A percentile compares a stretch with the other conserved stretches of the same genome.
Evolutionary conservation across 1,284 basidiomycete species (phyloP).

Genomic region (Cutaneotrichosporon sp.): DNA sequence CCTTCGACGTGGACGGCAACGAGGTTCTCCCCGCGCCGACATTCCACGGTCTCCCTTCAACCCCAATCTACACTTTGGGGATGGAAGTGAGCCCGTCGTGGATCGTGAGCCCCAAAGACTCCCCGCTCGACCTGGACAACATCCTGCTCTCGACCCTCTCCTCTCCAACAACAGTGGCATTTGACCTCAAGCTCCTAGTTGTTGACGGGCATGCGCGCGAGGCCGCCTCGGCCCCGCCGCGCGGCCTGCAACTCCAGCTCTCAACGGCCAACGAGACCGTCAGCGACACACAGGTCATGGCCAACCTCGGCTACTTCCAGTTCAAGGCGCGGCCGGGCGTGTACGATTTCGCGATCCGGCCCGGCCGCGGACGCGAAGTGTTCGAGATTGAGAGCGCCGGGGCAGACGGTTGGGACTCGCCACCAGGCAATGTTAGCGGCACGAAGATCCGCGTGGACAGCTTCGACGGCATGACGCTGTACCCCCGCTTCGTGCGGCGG

Average conservation of each 20-base stretch:
- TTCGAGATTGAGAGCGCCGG: conserved; percentile 80
- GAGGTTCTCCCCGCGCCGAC: conserved; percentile 54
- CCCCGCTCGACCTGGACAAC: conserved; percentile 92
- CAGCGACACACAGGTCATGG: conserved; percentile 84
- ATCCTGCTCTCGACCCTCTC: conserved; percentile 71
- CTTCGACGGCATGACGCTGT: conserved; percentile 84
- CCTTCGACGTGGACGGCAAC: conserved; percentile 65
- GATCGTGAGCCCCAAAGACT: conserved; percentile 85
- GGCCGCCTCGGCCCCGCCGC: conserved; percentile 63
- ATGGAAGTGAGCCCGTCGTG: conserved; percentile 88
- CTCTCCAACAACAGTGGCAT: conserved; percentile 67
- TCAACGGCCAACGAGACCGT: conserved; percentile 59
- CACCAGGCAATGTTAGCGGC: conserved; percentile 64
- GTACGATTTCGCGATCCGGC: conserved; percentile 76
- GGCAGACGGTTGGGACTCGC: conserved; percentile 78
- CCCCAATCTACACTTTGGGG: conserved; percentile 82
- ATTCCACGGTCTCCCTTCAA: conserved; percentile 57
- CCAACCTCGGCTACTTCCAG: conserved; percentile 93
- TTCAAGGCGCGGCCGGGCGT: conserved; percentile 90
- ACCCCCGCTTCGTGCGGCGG: conserved; percentile 70
- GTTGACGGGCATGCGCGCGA: conserved; percentile 93
- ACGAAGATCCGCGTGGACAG: conserved; percentile 71
- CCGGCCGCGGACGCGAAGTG: conserved; percentile 75
- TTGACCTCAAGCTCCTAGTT: conserved; percentile 85
- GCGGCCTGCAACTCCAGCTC: conserved; percentile 82